Evolutionary conservation across 2,329 filamentous ascomycete species (phyloP), one percentile per base, ranked within the genome.

Genomic region (Ophiocordyceps unilateralis): DNA sequence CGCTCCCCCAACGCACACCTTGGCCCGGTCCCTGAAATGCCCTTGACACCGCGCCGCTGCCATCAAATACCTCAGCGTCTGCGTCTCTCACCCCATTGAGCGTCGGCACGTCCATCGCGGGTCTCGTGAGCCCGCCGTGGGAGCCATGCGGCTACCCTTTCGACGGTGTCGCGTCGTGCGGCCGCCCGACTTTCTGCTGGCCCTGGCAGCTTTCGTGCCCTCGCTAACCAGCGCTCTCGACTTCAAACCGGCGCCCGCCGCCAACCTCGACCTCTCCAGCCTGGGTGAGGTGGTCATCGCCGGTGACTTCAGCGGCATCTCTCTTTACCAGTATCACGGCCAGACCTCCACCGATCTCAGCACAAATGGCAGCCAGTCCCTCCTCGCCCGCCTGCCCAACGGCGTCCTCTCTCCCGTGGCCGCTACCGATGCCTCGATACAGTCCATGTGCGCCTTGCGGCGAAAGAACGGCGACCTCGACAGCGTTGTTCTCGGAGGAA

Each of bases 301-400:
- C 1, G 91, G 91, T 52, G 81, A 95, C 62, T 98, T 94, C 58
- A 78, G 84, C 54, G 85, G 87, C 43, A 83, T 96, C 53, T 95
- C 91, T 12, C 67, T 95, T 34, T 96, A 91, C 65, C 69, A 88
- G 56, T 96, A 79, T 54, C 70, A 81, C 54, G 84, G 82, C 48
- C 89, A 98, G 59, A 79, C 69, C 45, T 76, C 89, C 59, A 67
- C 70, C 47, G 64, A 72, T 15, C 74, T 76, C 52, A 77, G 65
- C 53, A 75, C 72, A 46, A 87, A 93, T 67, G 85, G 83, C 57
- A 85, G 80, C 53, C 78, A 88, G 55, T 81, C 84, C 17, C 73
- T 98, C 36, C 72, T 95, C 43, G 76, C 81, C 19, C 77, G 80
- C 42, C 76, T 93, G 50, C 89, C 91, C 4, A 91, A 94, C 63